Conservation (phyloP, 805 yeast genomes). For the Scheffersomyces spartinae region DNA sequence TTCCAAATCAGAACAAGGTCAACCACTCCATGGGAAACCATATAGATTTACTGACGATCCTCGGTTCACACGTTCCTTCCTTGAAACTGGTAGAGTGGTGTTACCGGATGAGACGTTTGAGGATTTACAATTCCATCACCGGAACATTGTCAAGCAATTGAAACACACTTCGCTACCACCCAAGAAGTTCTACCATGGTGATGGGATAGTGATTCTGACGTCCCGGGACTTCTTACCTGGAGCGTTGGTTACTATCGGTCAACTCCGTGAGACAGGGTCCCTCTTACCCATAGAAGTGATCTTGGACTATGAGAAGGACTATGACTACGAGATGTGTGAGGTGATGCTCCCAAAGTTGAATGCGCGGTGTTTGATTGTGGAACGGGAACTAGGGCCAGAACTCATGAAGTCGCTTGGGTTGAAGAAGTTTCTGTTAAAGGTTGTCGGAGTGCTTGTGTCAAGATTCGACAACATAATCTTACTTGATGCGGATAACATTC, state of each 20-base stretch:
- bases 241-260: conserved; percentile 17
- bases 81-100: too few species aligned
- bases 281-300: conserved; percentile 27
- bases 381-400: conserved; percentile 20
- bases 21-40: too few species aligned
- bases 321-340: conserved; percentile 20
- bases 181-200: conserved; percentile 13
- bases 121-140: conserved; percentile 16
- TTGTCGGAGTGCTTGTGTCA: conserved; percentile 20
- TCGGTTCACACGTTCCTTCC: too few species aligned
- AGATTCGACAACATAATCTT: conserved; percentile 22
- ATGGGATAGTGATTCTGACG: conserved; percentile 23
- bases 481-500: conserved; percentile 24
- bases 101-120: conserved; percentile 10
- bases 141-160: conserved; percentile 13
- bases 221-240: conserved; percentile 14
- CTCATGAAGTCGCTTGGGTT: conserved; percentile 15
- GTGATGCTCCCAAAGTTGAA: conserved; percentile 12
- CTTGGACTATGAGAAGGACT: conserved; percentile 21
- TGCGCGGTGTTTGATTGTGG: conserved; percentile 26
- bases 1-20: too few species aligned
- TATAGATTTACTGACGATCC: too few species aligned
- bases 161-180: conserved; percentile 15
- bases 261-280: conserved; percentile 26
- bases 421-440: conserved; percentile 19